A percentile compares a stretch with the other conserved stretches of the same genome.
phyloP scores from a whole-genome alignment of 2,329 filamentous ascomycete species.

The Biscogniauxia sp. region DNA sequence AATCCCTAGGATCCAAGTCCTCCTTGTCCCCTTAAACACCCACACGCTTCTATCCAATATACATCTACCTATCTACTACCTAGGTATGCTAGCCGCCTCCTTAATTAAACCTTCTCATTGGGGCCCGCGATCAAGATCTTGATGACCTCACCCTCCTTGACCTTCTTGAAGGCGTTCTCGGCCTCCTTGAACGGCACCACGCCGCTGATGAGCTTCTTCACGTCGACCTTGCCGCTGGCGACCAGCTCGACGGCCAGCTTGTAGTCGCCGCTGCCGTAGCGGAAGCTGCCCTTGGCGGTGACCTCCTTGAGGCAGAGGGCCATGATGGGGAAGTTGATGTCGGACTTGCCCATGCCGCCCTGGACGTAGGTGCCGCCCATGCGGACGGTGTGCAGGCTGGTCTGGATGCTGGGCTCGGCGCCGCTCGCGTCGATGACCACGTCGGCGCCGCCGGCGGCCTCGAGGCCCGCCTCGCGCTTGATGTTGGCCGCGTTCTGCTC shows the following conservation, averaged over 20 bases:
- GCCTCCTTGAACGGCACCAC: constrained; percentile 78
- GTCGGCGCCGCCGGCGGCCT: constrained; percentile 59
- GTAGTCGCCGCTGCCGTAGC: constrained; percentile 88
- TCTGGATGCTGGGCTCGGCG: constrained; percentile 75
- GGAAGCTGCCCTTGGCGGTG: constrained; percentile 81
- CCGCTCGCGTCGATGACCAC: constrained; percentile 78
- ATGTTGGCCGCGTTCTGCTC: constrained; percentile 73
- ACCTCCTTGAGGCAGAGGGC: constrained; percentile 87
- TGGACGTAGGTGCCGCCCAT: constrained; percentile 77
- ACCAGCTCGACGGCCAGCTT: constrained; percentile 78
- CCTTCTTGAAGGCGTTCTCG: constrained; percentile 81
- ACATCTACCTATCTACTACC: too few species aligned
- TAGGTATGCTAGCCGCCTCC: not conserved
- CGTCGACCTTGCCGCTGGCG: constrained; percentile 67
- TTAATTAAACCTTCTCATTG: constrained; percentile 51
- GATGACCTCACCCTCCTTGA: constrained; percentile 77
- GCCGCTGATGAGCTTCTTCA: constrained; percentile 77
- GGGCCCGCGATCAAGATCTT: constrained; percentile 68
- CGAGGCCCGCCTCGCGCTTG: constrained; percentile 60
- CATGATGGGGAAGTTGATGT: constrained; percentile 91
- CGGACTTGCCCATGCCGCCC: constrained; percentile 83
- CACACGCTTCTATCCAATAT: not conserved
- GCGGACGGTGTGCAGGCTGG: constrained; percentile 67
- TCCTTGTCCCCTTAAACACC: not conserved
- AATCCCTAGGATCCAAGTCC: not conserved